A percentile compares a stretch with the other conserved stretches of the same genome.
Evolutionary conservation across 768 basidiomycete species (phyloP).

Genomic region (Mycena pura): DNA sequence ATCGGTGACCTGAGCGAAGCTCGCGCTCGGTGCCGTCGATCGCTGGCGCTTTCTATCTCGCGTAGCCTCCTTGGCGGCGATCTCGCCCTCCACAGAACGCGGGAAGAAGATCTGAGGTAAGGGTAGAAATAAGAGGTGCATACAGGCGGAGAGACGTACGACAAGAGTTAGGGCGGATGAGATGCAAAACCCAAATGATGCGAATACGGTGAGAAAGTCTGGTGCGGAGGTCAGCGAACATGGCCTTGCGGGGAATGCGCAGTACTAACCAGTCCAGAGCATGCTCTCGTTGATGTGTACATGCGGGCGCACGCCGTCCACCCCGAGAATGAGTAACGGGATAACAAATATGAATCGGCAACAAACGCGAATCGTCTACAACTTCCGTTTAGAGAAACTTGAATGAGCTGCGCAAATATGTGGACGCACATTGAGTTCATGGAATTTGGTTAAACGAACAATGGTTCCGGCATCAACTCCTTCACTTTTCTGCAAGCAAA

Average conservation of each 20-base stretch:
- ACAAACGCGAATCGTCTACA: conserved; percentile 69
- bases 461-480: conserved; percentile 71
- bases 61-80: conserved; percentile 55
- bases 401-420: too few relatives aligned
- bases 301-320: conserved; percentile 71
- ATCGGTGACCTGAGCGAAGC: background rate
- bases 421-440: conserved; percentile 80
- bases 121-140: background rate
- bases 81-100: conserved; percentile 73
- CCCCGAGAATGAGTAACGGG: conserved; percentile 68
- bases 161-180: conserved; percentile 80
- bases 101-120: conserved; percentile 81
- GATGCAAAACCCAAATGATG: conserved; percentile 64
- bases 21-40: conserved; percentile 27
- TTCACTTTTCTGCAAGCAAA: conserved; percentile 53
- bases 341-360: conserved; percentile 78
- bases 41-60: conserved; percentile 47
- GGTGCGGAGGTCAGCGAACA: background rate
- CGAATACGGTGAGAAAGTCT: conserved; percentile 67
- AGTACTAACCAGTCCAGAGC: conserved; percentile 53
- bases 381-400: too few relatives aligned
- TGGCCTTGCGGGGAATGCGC: background rate
- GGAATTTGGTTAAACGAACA: conserved; percentile 78
- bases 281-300: conserved; percentile 69
- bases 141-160: conserved; percentile 44